phyloP scores from a whole-genome alignment of 192 early-diverging fungal species.

The Coemansia sp. region DNA sequence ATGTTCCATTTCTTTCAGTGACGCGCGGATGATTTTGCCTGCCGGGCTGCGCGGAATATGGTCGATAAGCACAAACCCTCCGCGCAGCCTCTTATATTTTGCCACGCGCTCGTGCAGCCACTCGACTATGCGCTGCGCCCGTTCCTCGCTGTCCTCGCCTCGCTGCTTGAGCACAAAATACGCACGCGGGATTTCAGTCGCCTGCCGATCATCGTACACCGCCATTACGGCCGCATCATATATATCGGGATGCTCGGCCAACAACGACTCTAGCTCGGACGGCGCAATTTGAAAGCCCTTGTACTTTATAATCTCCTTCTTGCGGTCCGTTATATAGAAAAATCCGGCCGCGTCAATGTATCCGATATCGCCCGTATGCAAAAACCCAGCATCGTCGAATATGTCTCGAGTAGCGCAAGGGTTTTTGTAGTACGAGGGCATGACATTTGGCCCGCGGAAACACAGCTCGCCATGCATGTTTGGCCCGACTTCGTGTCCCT shows the following conservation, averaged over 20 bases:
- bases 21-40: conserved; percentile 81
- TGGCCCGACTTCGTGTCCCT: conserved; percentile 59
- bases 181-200: conserved; percentile 76
- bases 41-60: conserved; percentile 73
- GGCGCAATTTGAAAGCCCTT: conserved; percentile 82
- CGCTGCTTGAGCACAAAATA: conserved; percentile 65
- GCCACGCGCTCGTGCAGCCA: conserved; percentile 68
- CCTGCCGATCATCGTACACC: conserved; percentile 60
- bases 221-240: conserved; percentile 71
- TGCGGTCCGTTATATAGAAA: conserved; percentile 69
- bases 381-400: conserved; percentile 73
- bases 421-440: conserved; percentile 86
- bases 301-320: conserved; percentile 92
- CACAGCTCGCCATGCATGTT: conserved; percentile 78
- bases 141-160: conserved; percentile 30
- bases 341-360: conserved; percentile 62
- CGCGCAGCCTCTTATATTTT: conserved; percentile 74
- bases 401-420: conserved; percentile 67
- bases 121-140: conserved; percentile 50
- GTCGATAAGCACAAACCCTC: conserved; percentile 71
- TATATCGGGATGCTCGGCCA: conserved; percentile 70
- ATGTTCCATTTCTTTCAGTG: conserved; percentile 57
- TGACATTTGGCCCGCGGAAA: conserved; percentile 84
- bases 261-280: conserved; percentile 78
- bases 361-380: conserved; percentile 85